These are phyloP conservation scores for Calonectria hongkongensis DNA, from an alignment of 2,329 filamentous ascomycete genomes.

Conservation along the genomic window DNA sequence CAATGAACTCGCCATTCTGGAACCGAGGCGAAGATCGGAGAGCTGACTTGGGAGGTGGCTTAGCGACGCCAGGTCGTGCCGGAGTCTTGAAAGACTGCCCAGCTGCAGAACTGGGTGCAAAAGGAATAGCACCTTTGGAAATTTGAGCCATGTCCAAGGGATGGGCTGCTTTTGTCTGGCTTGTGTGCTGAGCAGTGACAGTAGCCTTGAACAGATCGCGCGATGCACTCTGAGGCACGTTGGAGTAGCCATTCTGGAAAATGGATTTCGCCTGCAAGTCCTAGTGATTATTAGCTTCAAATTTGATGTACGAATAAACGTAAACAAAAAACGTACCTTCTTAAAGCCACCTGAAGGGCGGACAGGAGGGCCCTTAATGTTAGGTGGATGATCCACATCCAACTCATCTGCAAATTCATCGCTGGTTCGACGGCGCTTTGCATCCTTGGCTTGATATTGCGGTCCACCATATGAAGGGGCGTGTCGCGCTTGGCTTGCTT, in stretches of 20 bases:
- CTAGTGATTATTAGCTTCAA: slow-evolving; percentile 65
- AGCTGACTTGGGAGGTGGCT: slow-evolving; percentile 76
- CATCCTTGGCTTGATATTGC: slow-evolving; percentile 81
- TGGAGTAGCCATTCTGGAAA: slow-evolving; percentile 77
- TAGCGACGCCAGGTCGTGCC: slow-evolving; percentile 72
- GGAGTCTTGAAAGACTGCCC: slow-evolving; percentile 81
- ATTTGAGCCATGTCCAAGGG: slow-evolving; percentile 91
- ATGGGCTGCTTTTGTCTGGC: slow-evolving; percentile 78
- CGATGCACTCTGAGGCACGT: slow-evolving; percentile 72
- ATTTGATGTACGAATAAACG: background rate
- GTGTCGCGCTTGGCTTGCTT: slow-evolving; percentile 69
- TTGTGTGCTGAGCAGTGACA: slow-evolving; percentile 80
- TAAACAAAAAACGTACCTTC: slow-evolving; percentile 73
- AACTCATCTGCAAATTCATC: slow-evolving; percentile 81
- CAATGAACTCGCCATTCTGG: slow-evolving; percentile 91
- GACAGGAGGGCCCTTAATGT: slow-evolving; percentile 88
- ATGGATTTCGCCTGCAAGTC: slow-evolving; percentile 76
- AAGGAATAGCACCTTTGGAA: slow-evolving; percentile 91
- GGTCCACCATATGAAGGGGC: slow-evolving; percentile 70
- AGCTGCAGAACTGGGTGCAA: slow-evolving; percentile 81
- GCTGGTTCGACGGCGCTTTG: slow-evolving; percentile 87
- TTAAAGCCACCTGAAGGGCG: slow-evolving; percentile 82
- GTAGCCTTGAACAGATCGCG: slow-evolving; percentile 79
- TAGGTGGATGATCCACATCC: slow-evolving; percentile 73
- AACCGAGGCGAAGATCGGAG: slow-evolving; percentile 87